These are phyloP conservation scores for Pichia sp. DNA, from an alignment of 1,139 yeast genomes.

Conservation along the genomic window DNA sequence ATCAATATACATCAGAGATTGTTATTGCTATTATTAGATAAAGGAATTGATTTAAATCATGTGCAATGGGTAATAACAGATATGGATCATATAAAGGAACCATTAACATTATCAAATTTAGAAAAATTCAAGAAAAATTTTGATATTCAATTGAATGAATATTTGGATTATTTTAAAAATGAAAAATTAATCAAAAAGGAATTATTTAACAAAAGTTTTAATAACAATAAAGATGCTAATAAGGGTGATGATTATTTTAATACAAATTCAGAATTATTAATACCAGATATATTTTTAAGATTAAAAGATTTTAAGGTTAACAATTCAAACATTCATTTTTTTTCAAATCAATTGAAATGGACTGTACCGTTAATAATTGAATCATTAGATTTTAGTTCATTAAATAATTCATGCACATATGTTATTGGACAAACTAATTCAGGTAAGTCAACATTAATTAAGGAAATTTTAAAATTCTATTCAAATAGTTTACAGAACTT, in stretches of 20 bases:
- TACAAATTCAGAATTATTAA: neutral
- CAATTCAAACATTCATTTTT: constrained; percentile 8
- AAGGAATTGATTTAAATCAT: constrained; percentile 5
- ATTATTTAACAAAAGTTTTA: no score
- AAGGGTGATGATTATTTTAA: neutral
- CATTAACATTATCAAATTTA: neutral
- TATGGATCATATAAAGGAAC: constrained; percentile 6
- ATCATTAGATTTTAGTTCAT: constrained; percentile 1
- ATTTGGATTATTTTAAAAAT: neutral
- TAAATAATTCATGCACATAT: constrained; percentile 6
- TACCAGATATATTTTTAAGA: no score
- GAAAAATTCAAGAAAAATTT: neutral
- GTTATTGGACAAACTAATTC: constrained; percentile 18
- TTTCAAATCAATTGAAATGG: constrained; percentile 6
- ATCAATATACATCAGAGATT: constrained; percentile 9
- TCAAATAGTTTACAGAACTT: neutral
- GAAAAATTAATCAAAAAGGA: neutral
- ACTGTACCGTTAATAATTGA: constrained; percentile 2
- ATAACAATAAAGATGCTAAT: neutral
- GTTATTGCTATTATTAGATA: constrained; percentile 1
- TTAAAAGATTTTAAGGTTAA: constrained; percentile 1
- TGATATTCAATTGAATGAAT: neutral
- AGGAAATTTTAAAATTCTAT: constrained; percentile 1
- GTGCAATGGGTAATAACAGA: constrained; percentile 13
- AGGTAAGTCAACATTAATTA: constrained; percentile 15